Base-by-base conservation (phyloP, 768 basidiomycete genomes). In the Naganishia antarctica region DNA sequence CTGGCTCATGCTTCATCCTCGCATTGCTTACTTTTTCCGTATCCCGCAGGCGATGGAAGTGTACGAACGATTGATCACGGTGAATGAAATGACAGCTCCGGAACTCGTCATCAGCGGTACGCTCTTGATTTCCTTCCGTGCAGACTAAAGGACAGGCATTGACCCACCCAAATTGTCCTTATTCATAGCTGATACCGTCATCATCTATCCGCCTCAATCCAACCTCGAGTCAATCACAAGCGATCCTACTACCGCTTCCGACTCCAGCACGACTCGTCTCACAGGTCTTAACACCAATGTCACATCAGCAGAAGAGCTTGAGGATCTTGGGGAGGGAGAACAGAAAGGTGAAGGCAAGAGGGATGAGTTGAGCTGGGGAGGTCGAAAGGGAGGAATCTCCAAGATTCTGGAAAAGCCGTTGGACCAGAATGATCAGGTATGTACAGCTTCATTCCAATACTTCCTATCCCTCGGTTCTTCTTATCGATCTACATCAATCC, bases 321-420 rank as follows among this genome's bases (percentile, higher is more conserved):
- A 63, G 25, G 53, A 57, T 57, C 37, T 57, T 2, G 53, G 53
- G 11, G 53, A 57, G 15, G 53, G 53, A 3, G 53, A 57, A 37
- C 34, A 34, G 16, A 12, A 57, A 15, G 53, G 53, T 4, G 53
- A 57, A 26, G 53, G 53, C 1, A 57, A 37, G 13, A 2, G 59
- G 16, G 59, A 60, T 31, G 63, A 58, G 40, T 25, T 58, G 44
- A 40, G 26, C 11, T 60, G 43, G 53, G 68, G 65, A 18, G 68
- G 70, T 9, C 69, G 70, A 1, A 32, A 15, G 7, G 69, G 68
- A 31, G 70, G 66, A n/a, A 75, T 73, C 1, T 90, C 90, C 62
- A 88, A 91, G 57, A 80, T 98, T 7, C 80, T 98, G 1, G 96
- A 99, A 78, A 99, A 98, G 74, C 96, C 96, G 0, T 48, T 66